Evolutionary conservation across 768 basidiomycete genomes (phyloP), one percentile per base, ranked within the genome.

Genomic region (Lanmaoa rubissima): DNA sequence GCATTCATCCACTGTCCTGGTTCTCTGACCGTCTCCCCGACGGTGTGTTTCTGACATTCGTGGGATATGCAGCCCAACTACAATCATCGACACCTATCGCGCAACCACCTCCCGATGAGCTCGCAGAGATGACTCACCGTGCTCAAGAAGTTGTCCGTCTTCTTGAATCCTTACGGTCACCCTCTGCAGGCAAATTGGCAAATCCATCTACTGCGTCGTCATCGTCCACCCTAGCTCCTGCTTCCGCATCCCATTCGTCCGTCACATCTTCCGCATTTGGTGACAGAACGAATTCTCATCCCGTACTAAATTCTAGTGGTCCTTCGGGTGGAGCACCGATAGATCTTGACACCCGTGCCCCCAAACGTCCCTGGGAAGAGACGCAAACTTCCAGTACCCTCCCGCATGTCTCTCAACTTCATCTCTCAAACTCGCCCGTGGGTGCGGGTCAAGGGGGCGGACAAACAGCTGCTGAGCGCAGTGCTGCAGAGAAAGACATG

Each of bases 401-500:
- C n/a, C 63, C 60, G 14, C 65, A 70, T 13, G 60, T 62, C 42
- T 64, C 66, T 9, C 66, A 65, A 31, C 62, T 69, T 19, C 64
- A 69, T 24, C 66, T 69, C 26, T 60, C 64, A 13, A 57, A 48
- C 50, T 53, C 61, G 4, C 51, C 65, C 13, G 24, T 41, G 21
- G 58, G 61, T 12, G 11, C 52, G 19, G 54, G 55, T 16, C 61
- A 54, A 38, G 61, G 51, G 11, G 39, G 51, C 8, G 68, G 64
- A 54, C 65, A 64, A 44, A 69, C 69, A 8, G 70, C 72, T 24
- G 76, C 80, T 52, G 73, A 72, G 28, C 83, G 84, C 60, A 76
- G 84, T 4, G 86, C 85, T 1, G 90, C 90, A 8, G 88, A 92
- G 70, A 82, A 87, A 57, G 90, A 92, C 65, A 92, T 92, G 90